Conservation (phyloP, 805 yeast species). For the Saccharomycopsis oosterbeekiorum region DNA sequence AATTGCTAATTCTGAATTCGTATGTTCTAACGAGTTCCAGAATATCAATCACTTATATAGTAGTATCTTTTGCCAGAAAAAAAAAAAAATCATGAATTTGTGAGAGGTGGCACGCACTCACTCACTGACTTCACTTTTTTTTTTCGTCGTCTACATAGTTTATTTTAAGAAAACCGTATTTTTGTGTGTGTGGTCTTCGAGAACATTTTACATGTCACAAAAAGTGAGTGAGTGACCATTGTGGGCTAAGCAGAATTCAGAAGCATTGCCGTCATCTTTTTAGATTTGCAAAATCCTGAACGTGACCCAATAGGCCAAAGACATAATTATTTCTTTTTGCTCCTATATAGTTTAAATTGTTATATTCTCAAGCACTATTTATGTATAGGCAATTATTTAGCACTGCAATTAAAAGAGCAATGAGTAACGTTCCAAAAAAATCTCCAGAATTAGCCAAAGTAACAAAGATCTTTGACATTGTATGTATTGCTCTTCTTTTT, state of each 20-base stretch:
- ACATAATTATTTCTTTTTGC: too few species aligned
- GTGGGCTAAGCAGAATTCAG: background rate
- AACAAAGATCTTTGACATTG: conserved; percentile 1
- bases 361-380: background rate
- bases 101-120: background rate
- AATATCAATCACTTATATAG: too few species aligned
- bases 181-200: background rate
- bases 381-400: background rate
- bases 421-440: conserved; percentile 3
- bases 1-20: too few species aligned
- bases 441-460: conserved; percentile 14
- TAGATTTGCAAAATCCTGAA: too few species aligned
- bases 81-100: background rate
- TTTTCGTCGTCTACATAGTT: background rate
- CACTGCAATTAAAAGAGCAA: background rate
- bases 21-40: too few species aligned
- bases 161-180: background rate
- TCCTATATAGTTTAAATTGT: too few species aligned
- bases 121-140: too few species aligned
- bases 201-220: background rate
- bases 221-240: background rate
- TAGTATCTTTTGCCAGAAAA: background rate
- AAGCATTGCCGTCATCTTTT: background rate
- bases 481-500: background rate
- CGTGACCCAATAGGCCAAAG: too few species aligned